Percentiles rank a stretch among this genome's conserved stretches.
Evolutionary conservation across 352 stramenopile genomes (phyloP).

Genomic region (Phytophthora chlamydospora): DNA sequence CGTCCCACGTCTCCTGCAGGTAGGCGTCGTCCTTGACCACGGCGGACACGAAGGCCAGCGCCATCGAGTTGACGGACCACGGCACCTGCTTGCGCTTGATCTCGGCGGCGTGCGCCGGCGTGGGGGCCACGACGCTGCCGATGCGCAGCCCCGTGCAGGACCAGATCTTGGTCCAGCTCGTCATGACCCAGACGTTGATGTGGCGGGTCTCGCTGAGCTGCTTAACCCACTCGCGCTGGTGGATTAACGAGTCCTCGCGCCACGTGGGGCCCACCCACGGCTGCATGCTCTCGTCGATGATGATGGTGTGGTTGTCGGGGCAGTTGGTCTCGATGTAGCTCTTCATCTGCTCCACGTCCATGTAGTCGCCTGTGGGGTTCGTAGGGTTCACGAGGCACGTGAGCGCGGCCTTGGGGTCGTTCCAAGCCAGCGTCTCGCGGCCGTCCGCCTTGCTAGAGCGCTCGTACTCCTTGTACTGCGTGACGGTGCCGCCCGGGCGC

Average conservation of each 20-base stretch:
- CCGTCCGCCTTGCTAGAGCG: constrained; percentile 85
- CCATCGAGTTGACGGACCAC: constrained; percentile 93
- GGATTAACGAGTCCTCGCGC: constrained; percentile 87
- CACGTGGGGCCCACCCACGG: constrained; percentile 87
- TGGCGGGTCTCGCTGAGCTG: constrained; percentile 72
- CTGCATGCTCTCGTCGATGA: constrained; percentile 93
- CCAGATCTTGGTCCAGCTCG: constrained; percentile 93
- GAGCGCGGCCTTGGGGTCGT: constrained; percentile 71
- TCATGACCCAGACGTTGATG: constrained; percentile 93
- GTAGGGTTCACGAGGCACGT: constrained; percentile 92
- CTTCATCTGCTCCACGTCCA: constrained; percentile 84
- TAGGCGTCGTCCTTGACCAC: constrained; percentile 83
- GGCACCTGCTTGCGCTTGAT: constrained; percentile 93
- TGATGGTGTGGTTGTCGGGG: constrained; percentile 89
- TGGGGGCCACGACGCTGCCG: constrained; percentile 88
- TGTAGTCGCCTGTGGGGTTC: constrained; percentile 91
- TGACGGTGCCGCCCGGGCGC: constrained; percentile 73
- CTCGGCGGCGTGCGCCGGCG: constrained; percentile 66
- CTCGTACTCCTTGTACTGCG: constrained; percentile 91
- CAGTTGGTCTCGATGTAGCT: constrained; percentile 86
- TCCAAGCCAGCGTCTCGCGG: constrained; percentile 75
- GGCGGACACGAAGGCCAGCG: constrained; percentile 83
- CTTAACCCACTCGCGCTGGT: constrained; percentile 85
- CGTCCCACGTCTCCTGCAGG: constrained; percentile 83
- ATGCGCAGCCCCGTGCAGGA: constrained; percentile 90